These are phyloP conservation scores for Ambrosia trifida DNA, from an alignment of 129 eudicot species.

Conservation along the genomic window DNA sequence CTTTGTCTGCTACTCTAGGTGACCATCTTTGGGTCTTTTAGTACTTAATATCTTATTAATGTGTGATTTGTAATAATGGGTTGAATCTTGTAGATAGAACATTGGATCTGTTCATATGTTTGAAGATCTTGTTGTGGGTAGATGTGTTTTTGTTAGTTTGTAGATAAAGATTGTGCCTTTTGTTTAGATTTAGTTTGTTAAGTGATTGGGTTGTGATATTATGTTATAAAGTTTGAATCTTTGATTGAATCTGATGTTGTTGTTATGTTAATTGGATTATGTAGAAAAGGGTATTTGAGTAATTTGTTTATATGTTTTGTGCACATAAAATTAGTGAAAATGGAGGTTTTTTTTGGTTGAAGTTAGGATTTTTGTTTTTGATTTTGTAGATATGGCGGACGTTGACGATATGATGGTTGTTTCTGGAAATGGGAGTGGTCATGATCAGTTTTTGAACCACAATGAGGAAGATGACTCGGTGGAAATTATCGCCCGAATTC, in stretches of 20 bases:
- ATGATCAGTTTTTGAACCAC: conserved; percentile 29
- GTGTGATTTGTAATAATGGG: conserved; percentile 28
- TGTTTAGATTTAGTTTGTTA: conserved; percentile 24
- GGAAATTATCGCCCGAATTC: conserved; percentile 43
- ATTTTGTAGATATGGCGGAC: conserved; percentile 56
- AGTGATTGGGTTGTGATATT: conserved; percentile 16
- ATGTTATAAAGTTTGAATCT: conserved; percentile 17
- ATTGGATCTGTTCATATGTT: conserved; percentile 49
- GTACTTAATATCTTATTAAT: conserved; percentile 25
- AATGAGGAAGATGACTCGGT: conserved; percentile 38
- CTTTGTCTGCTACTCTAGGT: conserved; percentile 35
- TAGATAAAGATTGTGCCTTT: background rate
- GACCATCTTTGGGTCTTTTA: conserved; percentile 20
- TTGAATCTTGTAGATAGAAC: conserved; percentile 27
- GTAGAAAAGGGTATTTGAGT: conserved; percentile 8
- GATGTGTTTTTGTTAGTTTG: conserved; percentile 21
- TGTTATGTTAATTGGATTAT: conserved; percentile 15
- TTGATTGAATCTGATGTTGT: conserved; percentile 6
- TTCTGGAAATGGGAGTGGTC: conserved; percentile 48
- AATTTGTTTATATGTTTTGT: background rate
- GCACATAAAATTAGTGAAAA: background rate
- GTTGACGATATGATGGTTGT: conserved; percentile 39
- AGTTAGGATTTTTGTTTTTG: background rate
- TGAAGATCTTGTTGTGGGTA: conserved; percentile 51
- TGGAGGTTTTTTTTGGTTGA: background rate